Evolutionary conservation across 306 rosid genomes (phyloP), one percentile per base, ranked within the genome.

Genomic region (Pachyrhizus erosus): DNA sequence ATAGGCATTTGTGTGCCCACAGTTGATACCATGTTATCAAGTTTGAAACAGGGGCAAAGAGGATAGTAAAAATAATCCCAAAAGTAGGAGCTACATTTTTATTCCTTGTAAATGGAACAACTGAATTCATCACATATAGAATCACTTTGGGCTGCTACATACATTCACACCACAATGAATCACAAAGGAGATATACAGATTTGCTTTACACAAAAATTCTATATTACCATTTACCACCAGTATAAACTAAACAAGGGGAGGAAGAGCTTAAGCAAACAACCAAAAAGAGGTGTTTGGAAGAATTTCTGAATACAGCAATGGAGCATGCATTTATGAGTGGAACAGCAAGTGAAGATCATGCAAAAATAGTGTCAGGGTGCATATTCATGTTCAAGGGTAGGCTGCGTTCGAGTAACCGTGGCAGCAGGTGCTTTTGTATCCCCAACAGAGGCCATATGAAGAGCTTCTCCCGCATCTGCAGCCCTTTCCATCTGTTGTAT

Each of bases 371-470:
- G 49, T 89, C 86, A 92, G 33, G 98, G 97, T 23, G 88, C 92
- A 54, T 92, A 90, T 84, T 90, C 98, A 43, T 88, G 91, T 87
- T 94, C 98, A 1, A 94, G 89, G 26, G 88, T 70, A 1, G 98
- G 98, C 70, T 90, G 95, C 13, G 98, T 94, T 77, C 97, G 87
- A 43, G 98, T 94, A 39, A 77, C 90, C 0, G 80, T 78, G 34
- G 98, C 98, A 6, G 94, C 86, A 2, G 98, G 98, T 4, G 98
- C 98, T 86, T 70, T 94, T 1, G 92, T 88, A 13, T 77, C 77
- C 78, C 93, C 95, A 17, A 92, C 79, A 13, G 78, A 49, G 70
- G 98, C 87, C 94, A 92, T 90, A 24, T 87, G 89, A 73, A 94
- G 87, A 21, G 98, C 90, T 80, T 92, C 98, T 80, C 98, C 98